phyloP scores from a whole-genome alignment of 257 asterid genomes.

The Nicotiana noctiflora region DNA sequence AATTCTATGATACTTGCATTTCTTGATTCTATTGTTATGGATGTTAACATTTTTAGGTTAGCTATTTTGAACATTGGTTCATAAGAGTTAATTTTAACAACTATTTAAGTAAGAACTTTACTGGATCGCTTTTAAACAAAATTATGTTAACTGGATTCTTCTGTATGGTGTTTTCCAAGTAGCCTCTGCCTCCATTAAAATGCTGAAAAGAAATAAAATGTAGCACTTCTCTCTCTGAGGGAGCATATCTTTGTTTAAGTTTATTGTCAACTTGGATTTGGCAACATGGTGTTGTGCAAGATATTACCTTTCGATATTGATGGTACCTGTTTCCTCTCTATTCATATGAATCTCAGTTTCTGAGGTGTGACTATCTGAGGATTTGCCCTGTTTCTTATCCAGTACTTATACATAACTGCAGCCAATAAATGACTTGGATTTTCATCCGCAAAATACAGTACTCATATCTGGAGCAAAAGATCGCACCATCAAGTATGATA shows the following conservation, averaged over 20 bases:
- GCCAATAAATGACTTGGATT: slow-evolving; percentile 88
- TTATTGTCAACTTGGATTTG: neutral
- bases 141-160: neutral
- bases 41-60: neutral
- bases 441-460: slow-evolving; percentile 77
- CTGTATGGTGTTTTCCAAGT: neutral
- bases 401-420: slow-evolving; percentile 36
- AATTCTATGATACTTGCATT: slow-evolving; percentile 12
- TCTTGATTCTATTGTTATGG: neutral
- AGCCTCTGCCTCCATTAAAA: slow-evolving; percentile 12
- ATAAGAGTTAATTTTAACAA: neutral
- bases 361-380: neutral
- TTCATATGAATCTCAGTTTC: neutral
- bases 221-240: neutral
- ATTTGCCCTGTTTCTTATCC: slow-evolving; percentile 11
- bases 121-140: neutral
- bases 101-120: neutral
- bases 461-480: slow-evolving; percentile 87
- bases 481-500: slow-evolving; percentile 73
- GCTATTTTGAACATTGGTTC: neutral
- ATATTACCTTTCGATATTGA: neutral
- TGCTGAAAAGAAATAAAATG: neutral
- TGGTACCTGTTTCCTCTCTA: neutral
- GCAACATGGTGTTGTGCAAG: neutral
- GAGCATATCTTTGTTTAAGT: neutral